Evolutionary conservation across 78 protist species (phyloP).

Genomic region (Goniomonas avonlea): DNA sequence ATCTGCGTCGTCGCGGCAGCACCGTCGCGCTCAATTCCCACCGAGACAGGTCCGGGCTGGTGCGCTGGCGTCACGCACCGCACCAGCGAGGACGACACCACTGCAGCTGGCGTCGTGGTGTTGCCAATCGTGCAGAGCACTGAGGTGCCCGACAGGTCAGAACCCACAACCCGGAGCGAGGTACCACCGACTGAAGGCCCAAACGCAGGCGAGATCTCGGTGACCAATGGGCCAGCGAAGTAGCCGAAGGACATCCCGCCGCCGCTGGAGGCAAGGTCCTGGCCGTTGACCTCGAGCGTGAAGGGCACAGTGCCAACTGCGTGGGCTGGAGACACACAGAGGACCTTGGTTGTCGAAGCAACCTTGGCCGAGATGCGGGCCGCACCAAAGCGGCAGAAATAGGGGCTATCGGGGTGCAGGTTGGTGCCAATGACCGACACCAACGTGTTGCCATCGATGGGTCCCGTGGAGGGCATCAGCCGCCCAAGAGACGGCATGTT

Average conservation of each 20-base stretch:
- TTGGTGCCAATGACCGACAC: neutral
- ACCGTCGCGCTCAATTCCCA: neutral
- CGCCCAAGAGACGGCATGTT: neutral
- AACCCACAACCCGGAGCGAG: too few relatives aligned
- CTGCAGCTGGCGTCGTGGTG: too few relatives aligned
- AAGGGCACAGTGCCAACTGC: neutral
- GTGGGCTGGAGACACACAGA: neutral
- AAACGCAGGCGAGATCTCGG: too few relatives aligned
- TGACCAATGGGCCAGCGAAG: too few relatives aligned
- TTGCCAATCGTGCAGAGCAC: too few relatives aligned
- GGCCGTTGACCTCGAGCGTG: neutral
- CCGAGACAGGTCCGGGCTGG: neutral
- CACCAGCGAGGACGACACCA: neutral
- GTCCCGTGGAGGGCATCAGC: neutral
- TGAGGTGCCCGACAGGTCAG: too few relatives aligned
- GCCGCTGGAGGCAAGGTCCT: too few relatives aligned
- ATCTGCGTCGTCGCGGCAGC: too few relatives aligned
- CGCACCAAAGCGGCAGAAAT: neutral
- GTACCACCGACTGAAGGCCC: too few relatives aligned
- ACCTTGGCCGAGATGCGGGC: neutral
- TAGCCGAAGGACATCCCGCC: too few relatives aligned
- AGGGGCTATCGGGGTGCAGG: neutral
- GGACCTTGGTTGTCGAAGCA: neutral
- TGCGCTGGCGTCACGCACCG: neutral
- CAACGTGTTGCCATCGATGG: neutral